Conservation (phyloP, 2,329 filamentous ascomycete species). For the Emericellopsis atlantica region DNA sequence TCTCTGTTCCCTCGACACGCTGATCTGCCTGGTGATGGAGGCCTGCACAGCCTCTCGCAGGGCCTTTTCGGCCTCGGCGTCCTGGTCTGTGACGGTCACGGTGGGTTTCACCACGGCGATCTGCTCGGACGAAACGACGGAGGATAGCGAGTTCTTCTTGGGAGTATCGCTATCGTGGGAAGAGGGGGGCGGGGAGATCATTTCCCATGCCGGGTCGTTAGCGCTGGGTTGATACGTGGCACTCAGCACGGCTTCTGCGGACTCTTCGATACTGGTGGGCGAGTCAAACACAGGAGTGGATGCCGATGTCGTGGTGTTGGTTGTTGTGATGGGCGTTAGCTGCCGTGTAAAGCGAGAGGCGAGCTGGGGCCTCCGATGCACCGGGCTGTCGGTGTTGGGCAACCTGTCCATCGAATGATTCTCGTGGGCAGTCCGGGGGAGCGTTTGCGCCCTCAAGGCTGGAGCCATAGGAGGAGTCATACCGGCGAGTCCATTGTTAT, state of each 20-base stretch:
- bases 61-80: slow-evolving; percentile 10
- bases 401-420: not conserved
- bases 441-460: slow-evolving; percentile 1
- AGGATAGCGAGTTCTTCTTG: slow-evolving; percentile 2
- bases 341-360: not conserved
- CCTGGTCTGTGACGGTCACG: slow-evolving; percentile 4
- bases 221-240: slow-evolving; percentile 14
- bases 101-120: slow-evolving; percentile 6
- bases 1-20: slow-evolving; percentile 48
- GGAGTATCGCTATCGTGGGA: not conserved
- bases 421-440: not conserved
- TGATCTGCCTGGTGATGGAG: slow-evolving; percentile 57
- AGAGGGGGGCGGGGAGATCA: slow-evolving; percentile 26
- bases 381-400: not conserved
- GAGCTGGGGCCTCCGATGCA: no score
- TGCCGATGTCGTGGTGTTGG: not conserved
- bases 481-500: slow-evolving; percentile 6
- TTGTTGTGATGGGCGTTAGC: not conserved
- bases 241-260: not conserved
- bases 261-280: not conserved
- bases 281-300: not conserved
- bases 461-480: not conserved
- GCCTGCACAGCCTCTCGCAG: slow-evolving; percentile 47
- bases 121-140: slow-evolving; percentile 11
- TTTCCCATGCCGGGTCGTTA: slow-evolving; percentile 33